Conservation (phyloP, 2,329 filamentous ascomycete species). For the Dryadomyces quercivorus region DNA sequence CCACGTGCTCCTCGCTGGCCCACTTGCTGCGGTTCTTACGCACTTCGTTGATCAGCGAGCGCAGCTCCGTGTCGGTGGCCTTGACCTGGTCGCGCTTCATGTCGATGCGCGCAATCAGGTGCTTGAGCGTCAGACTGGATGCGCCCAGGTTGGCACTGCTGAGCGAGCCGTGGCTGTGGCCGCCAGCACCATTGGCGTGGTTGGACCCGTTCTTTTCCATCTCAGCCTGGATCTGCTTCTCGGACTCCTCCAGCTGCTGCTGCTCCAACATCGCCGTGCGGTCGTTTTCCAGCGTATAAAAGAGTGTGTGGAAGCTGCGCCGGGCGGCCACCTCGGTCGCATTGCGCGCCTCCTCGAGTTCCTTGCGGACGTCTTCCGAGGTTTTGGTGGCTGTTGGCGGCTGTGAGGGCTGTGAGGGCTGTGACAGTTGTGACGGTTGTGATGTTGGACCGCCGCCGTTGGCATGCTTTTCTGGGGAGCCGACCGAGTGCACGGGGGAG, state of each 20-base stretch:
- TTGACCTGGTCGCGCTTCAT: slow-evolving; percentile 80
- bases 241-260: slow-evolving; percentile 90
- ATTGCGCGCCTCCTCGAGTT: slow-evolving; percentile 82
- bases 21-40: slow-evolving; percentile 97
- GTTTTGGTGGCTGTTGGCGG: slow-evolving; percentile 39
- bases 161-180: slow-evolving; percentile 70
- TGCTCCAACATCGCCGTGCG: slow-evolving; percentile 95
- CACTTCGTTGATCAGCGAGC: slow-evolving; percentile 91
- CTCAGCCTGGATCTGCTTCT: slow-evolving; percentile 91
- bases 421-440: neutral
- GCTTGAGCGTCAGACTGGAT: slow-evolving; percentile 90
- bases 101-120: slow-evolving; percentile 92
- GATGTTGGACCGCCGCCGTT: slow-evolving; percentile 28
- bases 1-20: slow-evolving; percentile 95
- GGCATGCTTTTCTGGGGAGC: slow-evolving; percentile 45
- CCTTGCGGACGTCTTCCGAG: slow-evolving; percentile 82
- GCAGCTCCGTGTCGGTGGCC: slow-evolving; percentile 84
- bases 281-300: slow-evolving; percentile 92
- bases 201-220: slow-evolving; percentile 54
- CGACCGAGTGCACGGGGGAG: slow-evolving; percentile 50
- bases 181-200: slow-evolving; percentile 25
- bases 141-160: slow-evolving; percentile 91
- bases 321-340: slow-evolving; percentile 83
- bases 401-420: too few species aligned
- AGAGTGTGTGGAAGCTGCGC: slow-evolving; percentile 81